These are phyloP conservation scores for Teratosphaeriaceae sp. DNA, from an alignment of 2,329 filamentous ascomycete genomes.

Conservation along the genomic window DNA sequence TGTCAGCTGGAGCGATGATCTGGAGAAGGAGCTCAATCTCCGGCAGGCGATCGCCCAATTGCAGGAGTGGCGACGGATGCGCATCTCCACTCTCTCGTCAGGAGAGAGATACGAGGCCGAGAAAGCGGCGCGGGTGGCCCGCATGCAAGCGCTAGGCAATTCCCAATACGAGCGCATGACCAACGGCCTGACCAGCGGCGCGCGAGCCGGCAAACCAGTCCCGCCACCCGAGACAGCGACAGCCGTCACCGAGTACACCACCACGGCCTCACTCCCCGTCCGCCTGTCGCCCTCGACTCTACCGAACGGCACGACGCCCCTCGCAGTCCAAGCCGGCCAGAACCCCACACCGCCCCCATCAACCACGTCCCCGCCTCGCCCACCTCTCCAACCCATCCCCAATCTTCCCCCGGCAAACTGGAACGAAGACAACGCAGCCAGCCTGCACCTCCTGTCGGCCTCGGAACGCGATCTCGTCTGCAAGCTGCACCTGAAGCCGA, in stretches of 20 bases:
- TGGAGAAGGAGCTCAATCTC: conserved; percentile 86
- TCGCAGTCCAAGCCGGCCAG: conserved; percentile 28
- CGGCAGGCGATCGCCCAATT: conserved; percentile 83
- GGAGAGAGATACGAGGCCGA: conserved; percentile 92
- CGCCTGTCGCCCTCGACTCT: conserved; percentile 16
- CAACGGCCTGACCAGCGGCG: conserved; percentile 19
- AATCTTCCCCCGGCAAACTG: conserved; percentile 60
- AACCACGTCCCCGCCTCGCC: conserved; percentile 13
- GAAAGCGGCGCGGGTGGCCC: conserved; percentile 67
- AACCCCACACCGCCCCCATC: conserved; percentile 11
- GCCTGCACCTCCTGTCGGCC: conserved; percentile 75
- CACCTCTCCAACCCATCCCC: conserved; percentile 25
- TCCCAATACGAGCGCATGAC: conserved; percentile 24
- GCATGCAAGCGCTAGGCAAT: conserved; percentile 30
- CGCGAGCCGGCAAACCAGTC: conserved; percentile 15
- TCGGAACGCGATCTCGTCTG: conserved; percentile 86
- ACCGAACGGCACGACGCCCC: conserved; percentile 24
- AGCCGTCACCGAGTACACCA: conserved; percentile 27
- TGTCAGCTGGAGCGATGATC: conserved; percentile 72
- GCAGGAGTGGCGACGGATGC: conserved; percentile 85
- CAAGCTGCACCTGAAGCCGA: conserved; percentile 76
- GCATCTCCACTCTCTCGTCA: conserved; percentile 74
- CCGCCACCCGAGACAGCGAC: conserved; percentile 21
- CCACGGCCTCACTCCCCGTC: conserved; percentile 24
- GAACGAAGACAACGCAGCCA: conserved; percentile 68